A percentile compares a stretch with the other conserved stretches of the same genome.
Evolutionary conservation across 148 eudicot species (phyloP).

Genomic region (Rhododendron simsii): DNA sequence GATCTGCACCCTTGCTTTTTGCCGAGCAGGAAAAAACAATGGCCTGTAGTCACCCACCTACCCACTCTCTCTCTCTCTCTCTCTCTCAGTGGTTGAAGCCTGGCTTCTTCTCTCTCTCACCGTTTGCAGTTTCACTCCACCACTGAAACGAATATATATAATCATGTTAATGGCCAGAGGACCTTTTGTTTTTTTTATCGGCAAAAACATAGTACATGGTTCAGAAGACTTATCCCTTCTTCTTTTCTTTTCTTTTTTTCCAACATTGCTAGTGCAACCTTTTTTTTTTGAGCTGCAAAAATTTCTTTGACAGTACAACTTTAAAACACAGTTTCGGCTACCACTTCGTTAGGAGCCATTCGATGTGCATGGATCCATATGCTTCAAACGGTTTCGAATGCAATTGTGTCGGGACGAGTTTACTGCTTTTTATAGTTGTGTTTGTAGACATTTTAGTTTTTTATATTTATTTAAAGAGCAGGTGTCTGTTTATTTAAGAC

Average conservation of each 20-base stretch:
- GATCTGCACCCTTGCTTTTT: background rate
- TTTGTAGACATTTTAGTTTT: no score
- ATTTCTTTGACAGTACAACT: no score
- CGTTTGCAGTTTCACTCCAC: constrained; percentile 5
- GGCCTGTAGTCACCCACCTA: background rate
- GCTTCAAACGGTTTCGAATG: no score
- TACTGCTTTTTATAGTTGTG: background rate
- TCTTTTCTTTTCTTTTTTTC: no score
- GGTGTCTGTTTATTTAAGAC: background rate
- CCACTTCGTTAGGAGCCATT: no score
- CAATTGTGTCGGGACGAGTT: background rate
- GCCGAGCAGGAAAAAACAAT: background rate
- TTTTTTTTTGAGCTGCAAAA: no score
- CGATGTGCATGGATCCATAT: no score
- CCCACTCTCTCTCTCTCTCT: constrained; percentile 10
- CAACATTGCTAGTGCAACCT: no score
- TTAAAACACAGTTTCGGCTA: no score
- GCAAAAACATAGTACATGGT: background rate
- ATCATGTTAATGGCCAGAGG: background rate
- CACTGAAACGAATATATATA: background rate
- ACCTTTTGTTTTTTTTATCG: background rate
- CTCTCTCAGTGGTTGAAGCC: background rate
- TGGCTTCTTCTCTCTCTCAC: background rate
- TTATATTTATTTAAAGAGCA: background rate
- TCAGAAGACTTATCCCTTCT: background rate